phyloP scores from a whole-genome alignment of 257 asterid genomes.

The Euphrasia confusa region DNA sequence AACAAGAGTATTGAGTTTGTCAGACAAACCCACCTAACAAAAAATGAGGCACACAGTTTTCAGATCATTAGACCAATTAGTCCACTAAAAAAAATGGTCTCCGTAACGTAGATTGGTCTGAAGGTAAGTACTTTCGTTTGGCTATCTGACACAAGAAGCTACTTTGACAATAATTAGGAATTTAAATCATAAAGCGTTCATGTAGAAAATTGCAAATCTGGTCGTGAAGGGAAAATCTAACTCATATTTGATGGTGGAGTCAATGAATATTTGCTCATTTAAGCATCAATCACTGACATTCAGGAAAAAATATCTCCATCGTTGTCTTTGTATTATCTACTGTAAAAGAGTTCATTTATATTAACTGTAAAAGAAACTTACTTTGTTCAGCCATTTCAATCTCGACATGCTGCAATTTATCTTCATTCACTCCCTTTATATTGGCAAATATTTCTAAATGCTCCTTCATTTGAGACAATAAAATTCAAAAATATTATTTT shows the following conservation, averaged over 20 bases:
- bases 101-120: too few relatives aligned
- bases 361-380: conserved; percentile 35
- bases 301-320: background rate
- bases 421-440: conserved; percentile 81
- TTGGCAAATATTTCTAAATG: conserved; percentile 86
- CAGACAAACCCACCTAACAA: conserved; percentile 86
- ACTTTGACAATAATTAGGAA: too few relatives aligned
- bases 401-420: conserved; percentile 54
- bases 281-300: background rate
- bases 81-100: too few relatives aligned
- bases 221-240: background rate
- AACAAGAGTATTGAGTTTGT: conserved; percentile 68
- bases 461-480: conserved; percentile 76
- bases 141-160: too few relatives aligned
- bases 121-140: too few relatives aligned
- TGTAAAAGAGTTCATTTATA: background rate
- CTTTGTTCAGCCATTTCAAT: conserved; percentile 94
- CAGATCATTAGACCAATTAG: too few relatives aligned
- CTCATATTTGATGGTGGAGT: background rate
- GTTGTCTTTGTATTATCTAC: background rate
- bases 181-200: too few relatives aligned
- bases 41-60: conserved; percentile 22
- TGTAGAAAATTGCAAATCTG: background rate
- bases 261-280: background rate
- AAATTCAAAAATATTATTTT: conserved; percentile 20